Percentiles rank a stretch among this genome's conserved stretches.
Evolutionary conservation across 1,284 basidiomycete species (phyloP).

Genomic region (Mycosarcoma mackinlayi): DNA sequence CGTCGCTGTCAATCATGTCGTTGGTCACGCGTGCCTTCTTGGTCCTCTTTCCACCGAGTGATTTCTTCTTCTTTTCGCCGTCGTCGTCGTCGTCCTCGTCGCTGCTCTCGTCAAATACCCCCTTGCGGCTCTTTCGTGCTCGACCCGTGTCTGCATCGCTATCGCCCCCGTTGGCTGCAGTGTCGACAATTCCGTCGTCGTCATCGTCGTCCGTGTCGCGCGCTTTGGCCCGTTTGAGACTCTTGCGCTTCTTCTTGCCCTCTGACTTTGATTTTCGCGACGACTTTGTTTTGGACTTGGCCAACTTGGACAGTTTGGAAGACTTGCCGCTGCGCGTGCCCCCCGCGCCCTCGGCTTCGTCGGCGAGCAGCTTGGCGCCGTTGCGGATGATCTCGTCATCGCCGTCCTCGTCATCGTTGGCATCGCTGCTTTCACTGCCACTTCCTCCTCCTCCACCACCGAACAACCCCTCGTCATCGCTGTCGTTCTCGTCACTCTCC

Average conservation of each 20-base stretch:
- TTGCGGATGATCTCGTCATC: slow-evolving; percentile 52
- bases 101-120: slow-evolving; percentile 39
- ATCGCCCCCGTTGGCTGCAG: slow-evolving; percentile 12
- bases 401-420: slow-evolving; percentile 43
- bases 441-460: slow-evolving; percentile 28
- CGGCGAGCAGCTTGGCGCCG: slow-evolving; percentile 37
- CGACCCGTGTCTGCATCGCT: slow-evolving; percentile 17
- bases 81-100: slow-evolving; percentile 38
- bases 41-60: slow-evolving; percentile 23
- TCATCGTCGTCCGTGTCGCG: slow-evolving; percentile 29
- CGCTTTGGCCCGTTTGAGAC: slow-evolving; percentile 42
- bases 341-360: slow-evolving; percentile 28
- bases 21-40: slow-evolving; percentile 46
- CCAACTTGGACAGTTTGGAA: slow-evolving; percentile 24
- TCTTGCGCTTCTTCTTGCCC: slow-evolving; percentile 46
- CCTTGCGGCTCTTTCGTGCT: slow-evolving; percentile 30
- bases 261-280: slow-evolving; percentile 16
- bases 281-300: slow-evolving; percentile 20
- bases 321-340: slow-evolving; percentile 19
- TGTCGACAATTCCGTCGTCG: slow-evolving; percentile 4
- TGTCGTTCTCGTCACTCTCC: slow-evolving; percentile 36
- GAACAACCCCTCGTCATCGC: slow-evolving; percentile 39
- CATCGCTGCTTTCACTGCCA: slow-evolving; percentile 23
- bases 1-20: slow-evolving; percentile 62
- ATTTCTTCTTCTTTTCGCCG: slow-evolving; percentile 13